Base-by-base conservation (phyloP, 2,329 filamentous ascomycete species). In the Colletotrichum orchidophilum region DNA sequence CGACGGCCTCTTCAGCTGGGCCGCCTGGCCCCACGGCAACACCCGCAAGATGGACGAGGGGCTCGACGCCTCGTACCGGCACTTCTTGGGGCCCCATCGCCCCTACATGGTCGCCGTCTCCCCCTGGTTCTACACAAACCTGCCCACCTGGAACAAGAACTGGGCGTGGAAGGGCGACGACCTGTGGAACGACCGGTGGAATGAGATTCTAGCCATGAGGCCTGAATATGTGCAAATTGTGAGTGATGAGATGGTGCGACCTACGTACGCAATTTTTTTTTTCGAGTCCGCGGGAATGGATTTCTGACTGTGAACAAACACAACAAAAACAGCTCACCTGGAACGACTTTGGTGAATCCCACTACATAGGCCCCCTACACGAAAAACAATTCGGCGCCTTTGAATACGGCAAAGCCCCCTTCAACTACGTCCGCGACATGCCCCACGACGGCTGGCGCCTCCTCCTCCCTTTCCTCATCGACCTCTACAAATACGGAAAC, bases 101-200 rank as follows among this genome's bases (percentile, higher is more conserved):
- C 72, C 77, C 0, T 82, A 80, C 74, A 88, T 89, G 84, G 87
- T 88, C 84, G 82, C 86, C 1, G 84, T 88, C 12, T 86, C 85
- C 0, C 87, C 88, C 0, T 89, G 87, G 87, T 90, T 90, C 77
- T 90, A 86, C 78, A 90, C 90, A 49, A 87, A 89, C 66, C 80
- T 91, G 4, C 85, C 87, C 0, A 80, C 81, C 8, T 91, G 84
- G 75, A 78, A 81, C 53, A 91, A 91, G 79, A 89, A 90, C 76
- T 92, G 90, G 89, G 81, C 90, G 5, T 92, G 87, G 83, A 83
- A 84, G 29, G 87, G 88, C 15, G 89, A 91, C 73, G 82, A 86
- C 66, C 78, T 91, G 11, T 92, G 90, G 89, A 85, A 84, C 72
- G 81, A 88, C 61, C 86, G 90, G 15, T 91, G 89, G 89, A 79